These are phyloP conservation scores for Hypoxylon sp. DNA, from an alignment of 2,329 filamentous ascomycete species.

Conservation along the genomic window DNA sequence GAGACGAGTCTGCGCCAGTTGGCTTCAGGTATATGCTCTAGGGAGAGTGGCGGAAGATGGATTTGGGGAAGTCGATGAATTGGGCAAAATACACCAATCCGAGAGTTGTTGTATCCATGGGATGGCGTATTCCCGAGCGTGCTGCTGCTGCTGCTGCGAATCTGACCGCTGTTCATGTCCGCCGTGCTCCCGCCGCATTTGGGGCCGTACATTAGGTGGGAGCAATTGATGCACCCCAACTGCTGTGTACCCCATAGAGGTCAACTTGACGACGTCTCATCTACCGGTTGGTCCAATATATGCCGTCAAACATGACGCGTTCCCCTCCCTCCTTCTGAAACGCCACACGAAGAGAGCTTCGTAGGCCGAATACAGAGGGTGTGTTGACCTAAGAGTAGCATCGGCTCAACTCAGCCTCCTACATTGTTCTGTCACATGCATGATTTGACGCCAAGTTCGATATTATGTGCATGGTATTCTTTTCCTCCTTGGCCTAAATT, in stretches of 20 bases:
- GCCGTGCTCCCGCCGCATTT: not conserved
- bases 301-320: conserved; percentile 23
- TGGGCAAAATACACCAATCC: not conserved
- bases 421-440: conserved; percentile 12
- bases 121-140: conserved; percentile 9
- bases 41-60: not conserved
- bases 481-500: conserved; percentile 20
- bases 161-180: not conserved
- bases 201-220: conserved; percentile 7
- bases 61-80: not conserved
- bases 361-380: not conserved
- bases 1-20: conserved; percentile 29
- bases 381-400: not conserved
- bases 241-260: not conserved
- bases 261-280: not conserved
- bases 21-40: conserved; percentile 52
- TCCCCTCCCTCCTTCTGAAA: conserved; percentile 4
- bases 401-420: conserved; percentile 6
- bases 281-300: conserved; percentile 14
- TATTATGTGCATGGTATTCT: conserved; percentile 28
- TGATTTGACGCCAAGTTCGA: conserved; percentile 3
- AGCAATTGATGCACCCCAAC: conserved; percentile 6
- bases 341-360: conserved; percentile 13
- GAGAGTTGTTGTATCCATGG: not conserved
- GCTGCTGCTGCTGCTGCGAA: not conserved